Conservation (phyloP, 1,284 basidiomycete species). For the Microbotryum scabiosae region DNA sequence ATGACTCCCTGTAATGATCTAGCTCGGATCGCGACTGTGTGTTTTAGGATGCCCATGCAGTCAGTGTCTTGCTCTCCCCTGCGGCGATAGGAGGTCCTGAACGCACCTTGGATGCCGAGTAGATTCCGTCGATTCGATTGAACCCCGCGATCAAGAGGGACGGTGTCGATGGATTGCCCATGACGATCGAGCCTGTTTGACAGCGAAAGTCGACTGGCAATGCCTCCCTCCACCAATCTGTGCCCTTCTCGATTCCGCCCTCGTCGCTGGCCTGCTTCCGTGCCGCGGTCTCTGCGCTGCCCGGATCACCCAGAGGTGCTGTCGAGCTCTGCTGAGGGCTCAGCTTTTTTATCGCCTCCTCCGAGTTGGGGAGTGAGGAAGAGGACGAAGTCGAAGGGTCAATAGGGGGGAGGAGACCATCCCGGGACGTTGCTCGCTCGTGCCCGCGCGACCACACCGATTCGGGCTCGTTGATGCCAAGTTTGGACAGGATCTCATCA, state of each 20-base stretch:
- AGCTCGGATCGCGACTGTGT: slow-evolving; percentile 63
- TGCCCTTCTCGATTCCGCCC: slow-evolving; percentile 9
- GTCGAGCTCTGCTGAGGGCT: neutral
- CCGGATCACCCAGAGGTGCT: neutral
- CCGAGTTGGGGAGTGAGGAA: neutral
- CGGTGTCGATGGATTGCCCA: slow-evolving; percentile 75
- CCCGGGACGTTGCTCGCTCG: slow-evolving; percentile 13
- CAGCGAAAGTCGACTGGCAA: slow-evolving; percentile 69
- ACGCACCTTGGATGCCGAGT: slow-evolving; percentile 62
- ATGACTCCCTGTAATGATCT: slow-evolving; percentile 70
- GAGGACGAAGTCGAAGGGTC: neutral
- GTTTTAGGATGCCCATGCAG: neutral
- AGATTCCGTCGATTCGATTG: slow-evolving; percentile 60
- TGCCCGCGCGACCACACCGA: slow-evolving; percentile 38
- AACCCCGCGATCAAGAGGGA: slow-evolving; percentile 72
- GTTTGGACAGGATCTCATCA: slow-evolving; percentile 63
- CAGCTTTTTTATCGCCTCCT: neutral
- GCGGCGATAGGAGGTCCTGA: slow-evolving; percentile 1
- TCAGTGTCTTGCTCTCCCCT: neutral
- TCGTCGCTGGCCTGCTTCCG: slow-evolving; percentile 43
- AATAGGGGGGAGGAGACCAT: neutral
- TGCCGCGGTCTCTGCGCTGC: neutral
- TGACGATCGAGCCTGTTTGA: slow-evolving; percentile 63
- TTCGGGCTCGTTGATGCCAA: slow-evolving; percentile 6
- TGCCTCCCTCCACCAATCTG: slow-evolving; percentile 62